Evolutionary conservation across 495 filamentous ascomycete genomes (phyloP), one percentile per base, ranked within the genome.

Genomic region (Tuber umbilicatum): DNA sequence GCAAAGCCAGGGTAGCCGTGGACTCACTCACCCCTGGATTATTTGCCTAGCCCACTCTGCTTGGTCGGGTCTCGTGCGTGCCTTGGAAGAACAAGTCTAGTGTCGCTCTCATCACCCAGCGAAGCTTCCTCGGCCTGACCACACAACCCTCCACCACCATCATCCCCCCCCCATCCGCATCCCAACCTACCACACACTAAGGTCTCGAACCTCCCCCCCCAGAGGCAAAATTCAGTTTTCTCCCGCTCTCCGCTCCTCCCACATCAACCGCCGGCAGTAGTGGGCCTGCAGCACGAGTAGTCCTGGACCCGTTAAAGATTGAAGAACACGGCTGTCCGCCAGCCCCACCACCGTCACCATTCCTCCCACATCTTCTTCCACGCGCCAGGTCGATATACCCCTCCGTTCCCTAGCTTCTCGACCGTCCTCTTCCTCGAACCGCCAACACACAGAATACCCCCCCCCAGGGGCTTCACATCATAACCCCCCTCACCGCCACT

Each of bases 311-410:
- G 70, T 73, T 72, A 76, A 45, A 35, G 68, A 72, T 72, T 73
- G 72, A 81, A 74, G 42, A 79, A 72, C 71, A 78, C 78, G 80
- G 80, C 80, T 78, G 88, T 87, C 83, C 77, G 79, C 85, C 87
- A 89, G 88, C 87, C 86, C 87, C 82, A 85, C 83, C 77, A 71
- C 72, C 82, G 82, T 80, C 87, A 89, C 84, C 81, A 90, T 90
- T 90, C 85, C 87, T 85, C 83, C 85, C 77, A 80, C 84, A 83
- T 85, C 82, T 64, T 79, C 82, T 70, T 84, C 81, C 75, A 86
- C 86, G 81, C 86, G 87, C 74, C 88, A 88, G 81, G 88, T 87
- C 81, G 88, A 89, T 81, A 90, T 90, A 74, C 89, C 89, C 70
- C 86, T 90, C 70, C 86, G 88, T 74, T 88, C 88, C 72, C 82